phyloP scores from a whole-genome alignment of 441 rosid genomes.

The Melastoma candidum region DNA sequence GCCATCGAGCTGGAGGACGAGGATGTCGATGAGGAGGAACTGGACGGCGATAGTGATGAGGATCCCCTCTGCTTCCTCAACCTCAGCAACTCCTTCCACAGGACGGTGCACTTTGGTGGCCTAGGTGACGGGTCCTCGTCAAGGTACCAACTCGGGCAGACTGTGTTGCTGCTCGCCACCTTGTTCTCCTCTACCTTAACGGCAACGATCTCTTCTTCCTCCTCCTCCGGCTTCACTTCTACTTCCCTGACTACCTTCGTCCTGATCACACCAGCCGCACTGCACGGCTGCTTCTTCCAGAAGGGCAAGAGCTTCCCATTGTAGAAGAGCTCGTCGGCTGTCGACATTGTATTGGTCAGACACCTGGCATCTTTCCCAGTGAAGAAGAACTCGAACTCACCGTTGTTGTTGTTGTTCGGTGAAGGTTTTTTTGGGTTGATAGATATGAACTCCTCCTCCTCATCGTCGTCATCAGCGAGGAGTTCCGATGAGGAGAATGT shows the following conservation, averaged over 20 bases:
- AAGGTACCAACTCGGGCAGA: conserved; percentile 39
- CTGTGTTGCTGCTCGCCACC: too few relatives aligned
- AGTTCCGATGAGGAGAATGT: too few relatives aligned
- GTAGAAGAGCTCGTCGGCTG: conserved; percentile 16
- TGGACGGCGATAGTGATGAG: conserved; percentile 45
- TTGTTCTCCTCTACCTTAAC: too few relatives aligned
- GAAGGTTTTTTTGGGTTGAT: background rate
- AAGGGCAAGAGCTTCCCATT: conserved; percentile 17
- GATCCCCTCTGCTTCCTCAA: conserved; percentile 44
- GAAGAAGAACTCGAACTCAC: conserved; percentile 14
- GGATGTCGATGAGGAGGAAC: conserved; percentile 70
- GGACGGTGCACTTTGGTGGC: conserved; percentile 87
- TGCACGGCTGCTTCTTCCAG: conserved; percentile 2
- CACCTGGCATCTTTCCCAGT: background rate
- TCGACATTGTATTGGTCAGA: conserved; percentile 7
- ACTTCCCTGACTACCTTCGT: background rate
- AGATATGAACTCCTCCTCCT: conserved; percentile 5
- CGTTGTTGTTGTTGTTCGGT: background rate
- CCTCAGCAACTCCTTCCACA: conserved; percentile 27
- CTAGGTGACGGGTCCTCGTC: conserved; percentile 95
- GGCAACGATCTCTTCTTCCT: background rate
- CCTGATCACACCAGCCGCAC: conserved; percentile 1
- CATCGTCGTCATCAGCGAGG: background rate
- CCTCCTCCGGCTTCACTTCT: background rate
- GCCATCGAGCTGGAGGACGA: conserved; percentile 49